Percentiles rank a stretch among this genome's conserved stretches.
phyloP scores from a whole-genome alignment of 441 rosid genomes.

The Eruca vesicaria region DNA sequence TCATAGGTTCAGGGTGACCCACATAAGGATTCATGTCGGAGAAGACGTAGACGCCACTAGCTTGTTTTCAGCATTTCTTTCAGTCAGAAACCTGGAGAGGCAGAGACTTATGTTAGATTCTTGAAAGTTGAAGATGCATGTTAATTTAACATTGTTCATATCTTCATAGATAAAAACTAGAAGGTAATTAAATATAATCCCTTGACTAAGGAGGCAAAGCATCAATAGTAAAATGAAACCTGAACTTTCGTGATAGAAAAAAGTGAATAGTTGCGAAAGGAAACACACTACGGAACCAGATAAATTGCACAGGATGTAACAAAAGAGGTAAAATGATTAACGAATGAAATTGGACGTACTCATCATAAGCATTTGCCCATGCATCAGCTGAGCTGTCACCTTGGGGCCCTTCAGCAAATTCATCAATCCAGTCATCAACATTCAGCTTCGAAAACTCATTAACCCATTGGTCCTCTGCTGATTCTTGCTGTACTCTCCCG shows the following conservation, averaged over 20 bases:
- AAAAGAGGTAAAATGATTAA: background rate
- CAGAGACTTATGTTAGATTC: conserved; percentile 15
- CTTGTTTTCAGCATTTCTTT: conserved; percentile 63
- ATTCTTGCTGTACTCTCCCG: conserved; percentile 53
- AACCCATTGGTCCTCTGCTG: conserved; percentile 84
- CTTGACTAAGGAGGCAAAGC: conserved; percentile 4
- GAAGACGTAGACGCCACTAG: conserved; percentile 92
- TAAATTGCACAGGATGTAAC: background rate
- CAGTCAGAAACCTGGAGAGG: conserved; percentile 60
- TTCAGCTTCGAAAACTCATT: conserved; percentile 93
- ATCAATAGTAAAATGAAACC: conserved; percentile 3
- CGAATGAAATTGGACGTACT: conserved; percentile 53
- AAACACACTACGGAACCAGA: background rate
- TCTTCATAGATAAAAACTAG: conserved; percentile 2
- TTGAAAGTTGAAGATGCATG: conserved; percentile 5
- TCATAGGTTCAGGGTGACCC: conserved; percentile 93
- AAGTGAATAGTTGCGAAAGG: conserved; percentile 9
- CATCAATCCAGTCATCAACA: conserved; percentile 91
- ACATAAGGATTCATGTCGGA: conserved; percentile 99
- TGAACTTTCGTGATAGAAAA: background rate
- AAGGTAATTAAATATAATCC: background rate
- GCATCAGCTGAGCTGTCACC: conserved; percentile 66
- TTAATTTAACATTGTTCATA: background rate
- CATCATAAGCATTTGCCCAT: conserved; percentile 95
- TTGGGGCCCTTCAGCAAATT: conserved; percentile 77